Evolutionary conservation across 805 yeast genomes (phyloP).

Genomic region (Cyberlindnera saturnus): DNA sequence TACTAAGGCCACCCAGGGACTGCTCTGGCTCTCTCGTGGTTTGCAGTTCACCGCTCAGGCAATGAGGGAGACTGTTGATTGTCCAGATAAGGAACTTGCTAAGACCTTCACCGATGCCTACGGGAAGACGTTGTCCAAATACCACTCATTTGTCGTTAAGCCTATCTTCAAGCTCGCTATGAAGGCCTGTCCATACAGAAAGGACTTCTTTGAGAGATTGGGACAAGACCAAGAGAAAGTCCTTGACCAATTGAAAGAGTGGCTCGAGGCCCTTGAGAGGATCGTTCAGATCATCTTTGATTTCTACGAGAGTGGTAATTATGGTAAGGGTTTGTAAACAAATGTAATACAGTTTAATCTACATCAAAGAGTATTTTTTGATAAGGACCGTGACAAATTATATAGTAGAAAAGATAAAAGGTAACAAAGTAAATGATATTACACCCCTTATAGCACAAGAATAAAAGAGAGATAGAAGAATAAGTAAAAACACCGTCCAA

Average conservation of each 20-base stretch:
- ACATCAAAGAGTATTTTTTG: not conserved
- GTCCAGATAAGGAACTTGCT: constrained; percentile 57
- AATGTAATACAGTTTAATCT: not conserved
- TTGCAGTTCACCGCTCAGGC: constrained; percentile 88
- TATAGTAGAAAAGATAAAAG: not conserved
- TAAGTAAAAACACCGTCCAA: too few relatives aligned
- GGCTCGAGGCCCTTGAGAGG: constrained; percentile 74
- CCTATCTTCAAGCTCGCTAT: constrained; percentile 90
- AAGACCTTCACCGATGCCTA: constrained; percentile 83
- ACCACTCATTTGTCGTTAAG: constrained; percentile 74
- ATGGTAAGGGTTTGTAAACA: constrained; percentile 75
- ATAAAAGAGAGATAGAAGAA: too few relatives aligned
- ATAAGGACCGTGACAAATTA: not conserved
- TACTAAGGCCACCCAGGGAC: constrained; percentile 84
- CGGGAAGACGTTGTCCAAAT: constrained; percentile 69
- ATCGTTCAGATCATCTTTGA: constrained; percentile 69
- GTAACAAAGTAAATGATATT: not conserved
- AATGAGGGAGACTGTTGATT: constrained; percentile 69
- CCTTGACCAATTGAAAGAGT: constrained; percentile 51
- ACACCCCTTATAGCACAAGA: too few relatives aligned
- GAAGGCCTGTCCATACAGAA: constrained; percentile 92
- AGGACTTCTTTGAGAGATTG: constrained; percentile 74
- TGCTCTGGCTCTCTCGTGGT: constrained; percentile 82
- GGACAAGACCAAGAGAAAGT: constrained; percentile 74
- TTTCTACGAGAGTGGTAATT: constrained; percentile 74